Percentiles rank a stretch among this genome's conserved stretches.
Evolutionary conservation across 2,329 filamentous ascomycete species (phyloP).

Genomic region (Sarocladiaceae sp.): DNA sequence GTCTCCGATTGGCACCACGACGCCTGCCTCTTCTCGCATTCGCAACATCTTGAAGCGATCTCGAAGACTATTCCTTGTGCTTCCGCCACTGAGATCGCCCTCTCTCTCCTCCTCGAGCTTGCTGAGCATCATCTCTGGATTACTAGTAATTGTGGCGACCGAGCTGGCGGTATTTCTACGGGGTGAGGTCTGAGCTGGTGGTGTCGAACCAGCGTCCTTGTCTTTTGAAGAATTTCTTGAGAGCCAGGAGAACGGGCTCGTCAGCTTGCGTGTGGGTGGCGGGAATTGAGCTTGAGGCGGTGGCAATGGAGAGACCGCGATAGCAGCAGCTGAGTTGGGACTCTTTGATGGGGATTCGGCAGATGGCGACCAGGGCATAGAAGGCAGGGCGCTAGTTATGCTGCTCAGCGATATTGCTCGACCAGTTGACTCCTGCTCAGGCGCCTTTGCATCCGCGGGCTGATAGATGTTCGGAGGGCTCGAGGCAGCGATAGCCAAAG

Average conservation of each 20-base stretch:
- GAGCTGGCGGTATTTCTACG: slow-evolving; percentile 75
- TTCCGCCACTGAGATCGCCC: slow-evolving; percentile 37
- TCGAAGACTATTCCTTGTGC: slow-evolving; percentile 58
- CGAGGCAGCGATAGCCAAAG: background rate
- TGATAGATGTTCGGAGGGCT: background rate
- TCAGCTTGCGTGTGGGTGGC: slow-evolving; percentile 64
- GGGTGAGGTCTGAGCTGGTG: slow-evolving; percentile 41
- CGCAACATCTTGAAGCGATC: slow-evolving; percentile 76
- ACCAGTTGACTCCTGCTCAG: slow-evolving; percentile 36
- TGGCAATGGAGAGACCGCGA: slow-evolving; percentile 25
- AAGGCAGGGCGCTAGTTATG: slow-evolving; percentile 66
- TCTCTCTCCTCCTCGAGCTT: slow-evolving; percentile 71
- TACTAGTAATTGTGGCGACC: slow-evolving; percentile 72
- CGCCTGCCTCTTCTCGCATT: slow-evolving; percentile 67
- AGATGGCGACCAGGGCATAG: slow-evolving; percentile 67
- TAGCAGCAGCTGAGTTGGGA: slow-evolving; percentile 28
- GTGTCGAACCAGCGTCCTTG: slow-evolving; percentile 49
- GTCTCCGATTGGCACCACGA: slow-evolving; percentile 49
- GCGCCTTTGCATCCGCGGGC: slow-evolving; percentile 24
- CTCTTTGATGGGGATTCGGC: slow-evolving; percentile 46
- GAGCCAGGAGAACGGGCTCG: slow-evolving; percentile 83
- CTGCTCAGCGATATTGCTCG: slow-evolving; percentile 64
- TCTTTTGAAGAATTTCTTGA: slow-evolving; percentile 64
- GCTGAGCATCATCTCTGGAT: slow-evolving; percentile 74
- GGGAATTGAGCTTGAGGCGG: slow-evolving; percentile 24